A percentile compares a stretch with the other conserved stretches of the same genome.
Conservation (phyloP, 257 asterid genomes). For the Henckelia pumila region DNA sequence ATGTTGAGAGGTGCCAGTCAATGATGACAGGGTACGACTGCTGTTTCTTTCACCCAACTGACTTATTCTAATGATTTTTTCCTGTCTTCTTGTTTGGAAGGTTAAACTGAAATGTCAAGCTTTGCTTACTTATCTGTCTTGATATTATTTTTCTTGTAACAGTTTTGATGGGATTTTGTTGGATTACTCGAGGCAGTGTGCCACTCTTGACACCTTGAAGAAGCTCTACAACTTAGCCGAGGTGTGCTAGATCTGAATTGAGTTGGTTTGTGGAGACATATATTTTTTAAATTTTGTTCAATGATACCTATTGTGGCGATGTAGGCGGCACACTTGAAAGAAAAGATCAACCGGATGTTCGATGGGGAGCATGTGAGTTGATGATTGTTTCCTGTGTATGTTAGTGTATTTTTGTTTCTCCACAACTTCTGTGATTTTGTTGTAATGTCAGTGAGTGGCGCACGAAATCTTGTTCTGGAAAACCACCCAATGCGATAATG, state of each 20-base stretch:
- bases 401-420: background rate
- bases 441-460: background rate
- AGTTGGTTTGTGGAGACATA: constrained; percentile 8
- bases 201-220: constrained; percentile 64
- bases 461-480: constrained; percentile 7
- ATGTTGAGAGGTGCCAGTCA: constrained; percentile 69
- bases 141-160: constrained; percentile 17
- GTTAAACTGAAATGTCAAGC: constrained; percentile 13
- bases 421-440: constrained; percentile 18
- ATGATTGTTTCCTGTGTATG: constrained; percentile 12
- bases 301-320: constrained; percentile 26
- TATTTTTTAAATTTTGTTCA: constrained; percentile 11
- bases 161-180: constrained; percentile 75
- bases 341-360: constrained; percentile 81
- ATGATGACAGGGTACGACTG: constrained; percentile 65
- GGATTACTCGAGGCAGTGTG: constrained; percentile 90
- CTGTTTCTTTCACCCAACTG: background rate
- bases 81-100: background rate
- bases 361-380: constrained; percentile 82
- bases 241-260: constrained; percentile 42
- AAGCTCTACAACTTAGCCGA: constrained; percentile 71
- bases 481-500: constrained; percentile 4
- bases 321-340: constrained; percentile 83
- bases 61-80: background rate
- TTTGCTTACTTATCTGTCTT: constrained; percentile 14